Evolutionary conservation across 2,329 filamentous ascomycete species (phyloP).

Genomic region (Periconia macrospinosa): DNA sequence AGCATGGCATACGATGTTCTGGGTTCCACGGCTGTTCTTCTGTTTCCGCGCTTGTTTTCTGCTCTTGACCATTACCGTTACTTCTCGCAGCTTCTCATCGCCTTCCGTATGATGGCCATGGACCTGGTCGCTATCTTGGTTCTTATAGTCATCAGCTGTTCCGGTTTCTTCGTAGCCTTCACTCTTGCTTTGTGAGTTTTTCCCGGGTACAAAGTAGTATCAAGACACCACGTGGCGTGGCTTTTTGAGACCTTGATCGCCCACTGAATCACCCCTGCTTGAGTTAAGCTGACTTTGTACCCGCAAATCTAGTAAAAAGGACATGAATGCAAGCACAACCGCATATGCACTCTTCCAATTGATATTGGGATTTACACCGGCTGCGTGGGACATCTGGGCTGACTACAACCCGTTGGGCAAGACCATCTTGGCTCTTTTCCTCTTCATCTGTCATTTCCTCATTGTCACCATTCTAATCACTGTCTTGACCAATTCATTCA

Average conservation of each 20-base stretch:
- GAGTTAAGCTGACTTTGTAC: not conserved
- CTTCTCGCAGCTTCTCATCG: slow-evolving; percentile 91
- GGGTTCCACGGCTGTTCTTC: slow-evolving; percentile 83
- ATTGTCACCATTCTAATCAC: slow-evolving; percentile 93
- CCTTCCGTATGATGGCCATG: slow-evolving; percentile 90
- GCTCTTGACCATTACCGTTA: slow-evolving; percentile 94
- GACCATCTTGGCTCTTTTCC: slow-evolving; percentile 74
- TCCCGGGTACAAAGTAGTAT: not conserved
- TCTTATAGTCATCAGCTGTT: slow-evolving; percentile 83
- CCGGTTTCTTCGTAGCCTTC: slow-evolving; percentile 94
- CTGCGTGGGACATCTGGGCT: slow-evolving; percentile 89
- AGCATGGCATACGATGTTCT: slow-evolving; percentile 92
- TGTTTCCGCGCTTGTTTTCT: slow-evolving; percentile 89
- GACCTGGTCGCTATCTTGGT: slow-evolving; percentile 84
- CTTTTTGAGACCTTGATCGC: not conserved
- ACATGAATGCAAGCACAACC: slow-evolving; percentile 71
- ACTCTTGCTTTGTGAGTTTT: slow-evolving; percentile 66
- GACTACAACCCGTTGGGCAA: slow-evolving; percentile 79
- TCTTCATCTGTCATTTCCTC: slow-evolving; percentile 94
- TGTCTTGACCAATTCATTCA: slow-evolving; percentile 95
- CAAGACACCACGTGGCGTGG: not conserved
- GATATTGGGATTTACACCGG: slow-evolving; percentile 92
- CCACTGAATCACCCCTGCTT: not conserved
- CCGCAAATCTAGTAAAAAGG: slow-evolving; percentile 48
- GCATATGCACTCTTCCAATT: slow-evolving; percentile 92